A percentile compares a stretch with the other conserved stretches of the same genome.
phyloP scores from a whole-genome alignment of 768 basidiomycete genomes.

The Fomitopsis pulvina region DNA sequence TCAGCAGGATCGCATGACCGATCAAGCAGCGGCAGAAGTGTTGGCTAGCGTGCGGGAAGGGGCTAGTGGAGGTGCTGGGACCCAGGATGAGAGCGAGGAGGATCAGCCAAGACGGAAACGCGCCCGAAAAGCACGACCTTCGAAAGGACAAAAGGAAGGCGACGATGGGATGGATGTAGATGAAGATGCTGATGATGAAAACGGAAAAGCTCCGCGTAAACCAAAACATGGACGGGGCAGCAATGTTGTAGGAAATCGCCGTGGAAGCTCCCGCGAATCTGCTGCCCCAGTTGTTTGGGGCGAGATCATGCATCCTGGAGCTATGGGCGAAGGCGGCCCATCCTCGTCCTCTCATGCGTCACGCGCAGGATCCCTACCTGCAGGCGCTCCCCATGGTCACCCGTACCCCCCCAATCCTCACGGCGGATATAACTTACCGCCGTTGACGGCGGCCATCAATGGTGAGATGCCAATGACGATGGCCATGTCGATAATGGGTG shows the following conservation, averaged over 20 bases:
- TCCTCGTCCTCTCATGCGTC: slow-evolving; percentile 8
- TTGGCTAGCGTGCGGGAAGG: slow-evolving; percentile 71
- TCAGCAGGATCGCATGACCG: slow-evolving; percentile 48
- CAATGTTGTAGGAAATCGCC: not conserved
- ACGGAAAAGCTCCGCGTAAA: not conserved
- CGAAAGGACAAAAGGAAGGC: slow-evolving; percentile 29
- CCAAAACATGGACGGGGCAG: not conserved
- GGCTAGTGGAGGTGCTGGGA: slow-evolving; percentile 32
- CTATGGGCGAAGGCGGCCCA: slow-evolving; percentile 1
- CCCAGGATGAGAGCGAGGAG: slow-evolving; percentile 41
- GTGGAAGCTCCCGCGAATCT: slow-evolving; percentile 6
- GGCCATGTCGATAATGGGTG: slow-evolving; percentile 4
- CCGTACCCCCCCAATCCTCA: slow-evolving; percentile 20
- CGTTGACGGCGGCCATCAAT: slow-evolving; percentile 38
- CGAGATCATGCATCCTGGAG: slow-evolving; percentile 12
- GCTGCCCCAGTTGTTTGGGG: slow-evolving; percentile 5
- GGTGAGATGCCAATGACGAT: slow-evolving; percentile 2
- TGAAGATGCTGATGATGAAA: slow-evolving; percentile 35
- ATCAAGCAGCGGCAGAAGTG: slow-evolving; percentile 86
- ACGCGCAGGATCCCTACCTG: slow-evolving; percentile 9
- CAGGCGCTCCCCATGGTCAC: slow-evolving; percentile 20
- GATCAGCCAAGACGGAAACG: slow-evolving; percentile 53
- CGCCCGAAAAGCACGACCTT: slow-evolving; percentile 26
- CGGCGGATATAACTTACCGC: slow-evolving; percentile 58
- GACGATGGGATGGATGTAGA: slow-evolving; percentile 42